Base-by-base conservation (phyloP, 2,329 filamentous ascomycete species). In the Monosporascus sp. region DNA sequence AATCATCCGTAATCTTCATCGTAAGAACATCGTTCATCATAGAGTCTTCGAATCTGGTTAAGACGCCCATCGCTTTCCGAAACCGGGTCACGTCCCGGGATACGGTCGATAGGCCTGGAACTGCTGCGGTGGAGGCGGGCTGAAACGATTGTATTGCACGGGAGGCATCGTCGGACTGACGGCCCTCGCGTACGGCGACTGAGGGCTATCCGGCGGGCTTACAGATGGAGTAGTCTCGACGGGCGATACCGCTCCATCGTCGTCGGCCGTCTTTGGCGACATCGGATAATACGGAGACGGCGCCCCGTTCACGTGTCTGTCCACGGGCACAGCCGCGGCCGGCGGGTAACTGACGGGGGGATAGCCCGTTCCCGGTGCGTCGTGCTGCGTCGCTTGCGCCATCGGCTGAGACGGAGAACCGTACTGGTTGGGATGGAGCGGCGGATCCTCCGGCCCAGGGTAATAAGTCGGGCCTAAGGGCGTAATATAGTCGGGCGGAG, bases 321-420 rank as follows among this genome's bases (percentile, higher is more conserved):
- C 47, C 44, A 47, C 51, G 37, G 55, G 31, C 41, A 54, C 57
- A 2, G 51, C 44, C 17, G 51, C 18, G 22, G 54, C 51, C 44
- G 59, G 51, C 20, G 52, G 44, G 41, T 59, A 61, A 4, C 31
- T 17, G 48, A 55, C 47, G 11, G 51, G 51, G 5, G 54, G 56
- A 25, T 59, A 57, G 31, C 48, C 49, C 27, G 55, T 42, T 36
- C n/a, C 31, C 31, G 9, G 31, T 34, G 31, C 31, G 62, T n/a
- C 57, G 49, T 41, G 60, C 59, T 48, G 62, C 53, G 2, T 51
- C 55, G 27, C 63, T 61, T n/a, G 62, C 56, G 25, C 59, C 59
- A 22, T 55, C 55, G 15, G 54, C 49, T 42, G 57, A 59, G 47
- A 59, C 56, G 6, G n/a, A 27, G 42, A 22, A 25, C 27, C 50